A percentile compares a stretch with the other conserved stretches of the same genome.
Conservation (phyloP, 345 rosid species). For the Crucihimalaya himalaica region DNA sequence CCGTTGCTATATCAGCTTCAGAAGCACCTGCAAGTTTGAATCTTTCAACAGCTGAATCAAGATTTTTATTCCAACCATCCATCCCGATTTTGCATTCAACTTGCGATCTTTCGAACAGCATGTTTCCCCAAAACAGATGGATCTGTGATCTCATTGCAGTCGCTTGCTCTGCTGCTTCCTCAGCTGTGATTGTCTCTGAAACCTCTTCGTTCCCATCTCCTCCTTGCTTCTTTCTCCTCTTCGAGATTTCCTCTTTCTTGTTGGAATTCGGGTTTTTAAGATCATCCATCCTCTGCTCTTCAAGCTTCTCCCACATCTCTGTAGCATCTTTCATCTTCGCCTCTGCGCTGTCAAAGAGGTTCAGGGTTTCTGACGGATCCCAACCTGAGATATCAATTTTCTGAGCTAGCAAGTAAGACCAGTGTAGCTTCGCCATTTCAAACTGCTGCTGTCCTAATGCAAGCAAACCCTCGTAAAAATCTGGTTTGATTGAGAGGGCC, state of each 20-base stretch:
- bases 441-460: slow-evolving; percentile 96
- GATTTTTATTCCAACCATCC: slow-evolving; percentile 74
- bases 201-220: slow-evolving; percentile 39
- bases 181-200: slow-evolving; percentile 62
- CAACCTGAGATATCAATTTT: slow-evolving; percentile 74
- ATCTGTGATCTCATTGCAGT: slow-evolving; percentile 96
- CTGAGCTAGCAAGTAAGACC: slow-evolving; percentile 84
- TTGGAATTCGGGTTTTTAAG: slow-evolving; percentile 63
- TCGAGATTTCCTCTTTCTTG: slow-evolving; percentile 76
- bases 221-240: slow-evolving; percentile 77
- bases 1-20: slow-evolving; percentile 69
- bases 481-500: slow-evolving; percentile 81
- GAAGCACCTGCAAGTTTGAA: slow-evolving; percentile 96
- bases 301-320: slow-evolving; percentile 96
- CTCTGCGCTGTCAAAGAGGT: slow-evolving; percentile 79
- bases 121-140: slow-evolving; percentile 98
- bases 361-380: slow-evolving; percentile 75
- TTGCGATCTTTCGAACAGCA: slow-evolving; percentile 95
- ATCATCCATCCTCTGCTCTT: slow-evolving; percentile 73
- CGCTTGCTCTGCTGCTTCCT: slow-evolving; percentile 96
- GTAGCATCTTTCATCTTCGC: slow-evolving; percentile 85
- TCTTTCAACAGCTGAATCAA: slow-evolving; percentile 81
- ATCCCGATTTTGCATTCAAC: slow-evolving; percentile 87
- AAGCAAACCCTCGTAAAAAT: slow-evolving; percentile 92
- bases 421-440: slow-evolving; percentile 97